Evolutionary conservation across 495 filamentous ascomycete genomes (phyloP), one percentile per base, ranked within the genome.

Genomic region (Penicillium angulare): DNA sequence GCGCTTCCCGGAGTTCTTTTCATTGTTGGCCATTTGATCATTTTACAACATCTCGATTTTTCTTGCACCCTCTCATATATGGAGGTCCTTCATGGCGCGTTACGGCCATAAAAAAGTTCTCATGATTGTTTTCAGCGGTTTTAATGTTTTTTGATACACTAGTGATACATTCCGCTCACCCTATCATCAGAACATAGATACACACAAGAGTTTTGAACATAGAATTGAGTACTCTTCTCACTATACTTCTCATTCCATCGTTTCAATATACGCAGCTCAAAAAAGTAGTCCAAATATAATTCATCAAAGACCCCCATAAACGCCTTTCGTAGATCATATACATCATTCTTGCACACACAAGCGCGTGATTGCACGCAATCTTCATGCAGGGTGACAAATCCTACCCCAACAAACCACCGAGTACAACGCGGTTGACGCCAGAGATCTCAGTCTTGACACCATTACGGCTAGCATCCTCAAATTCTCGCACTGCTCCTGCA

Each of bases 381-480:
- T 31, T n/a, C n/a, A n/a, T n/a, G n/a, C n/a, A n/a, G n/a, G n/a
- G n/a, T n/a, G n/a, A n/a, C n/a, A n/a, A 17, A 33, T 20, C 9
- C 42, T 72, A 97, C n/a, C 74, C 74, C 77, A 97, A 79, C 49
- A 98, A 71, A 6, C 92, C 92, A 1, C 91, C 92, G 8, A 99
- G 71, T 1, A 97, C 90, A 33, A 97, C 88, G 67, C 84, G 90
- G 40, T 89, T 89, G 26, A 97, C 79, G 20, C 88, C 89, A 13
- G 82, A 83, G 22, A 97, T 72, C 71, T 99, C 93, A 27, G 76
- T 79, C 69, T 85, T 93, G 21, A 86, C 83, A 3, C 84, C 84
- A 33, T 67, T 74, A 52, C 92, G 75, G 56, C 86, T 91, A 10
- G 78, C 78, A 23, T 97, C 93, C 68, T 97, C 95, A 68, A 97